Evolutionary conservation across 768 basidiomycete genomes (phyloP), one percentile per base, ranked within the genome.

Genomic region (Agaricus sinodeliciosus): DNA sequence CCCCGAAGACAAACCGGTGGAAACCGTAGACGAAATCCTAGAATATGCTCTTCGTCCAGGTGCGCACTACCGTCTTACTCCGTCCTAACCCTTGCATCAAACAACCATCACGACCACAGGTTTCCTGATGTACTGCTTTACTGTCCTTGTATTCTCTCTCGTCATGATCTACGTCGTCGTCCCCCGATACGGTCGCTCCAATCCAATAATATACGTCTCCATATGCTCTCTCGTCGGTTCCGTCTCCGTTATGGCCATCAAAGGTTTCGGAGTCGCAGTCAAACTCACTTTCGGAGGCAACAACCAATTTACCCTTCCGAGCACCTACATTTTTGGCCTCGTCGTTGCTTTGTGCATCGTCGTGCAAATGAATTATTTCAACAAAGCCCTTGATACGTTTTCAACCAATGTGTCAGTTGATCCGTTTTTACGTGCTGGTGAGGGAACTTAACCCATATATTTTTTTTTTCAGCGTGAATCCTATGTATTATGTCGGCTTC

Each of bases 181-280:
- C 1, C 96, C 96, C 7, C 82, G 74, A 57, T 81, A 96, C 61
- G 96, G 96, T 28, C 87, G 86, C 42, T 79, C 82, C 51, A 94
- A 87, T 57, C 96, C 96, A 2, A 60, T 93, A 56, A 87, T 96
- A 27, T 98, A 96, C 71, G 80, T 98, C 57, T 94, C 94, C 25
- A 95, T 99, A 62, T 98, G 96, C 69, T 97, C 94, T 9, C 67
- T 97, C 53, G 93, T 93, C 41, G 96, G 96, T 9, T 94, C 91
- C 27, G 83, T 99, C 41, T 93, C 92, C n/a, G 84, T 98, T 70
- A 98, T 99, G 96, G 88, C 93, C 39, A 89, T 97, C 76, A 99
- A 99, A 73, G 95, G 94, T 44, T 93, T 99, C 62, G 96, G 96
- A 42, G 85, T 97, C 43, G 95, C 96, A 2, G 80, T 99, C 62